These are phyloP conservation scores for Sanguinoderma infundibulare DNA, from an alignment of 1,284 basidiomycete genomes.

Conservation along the genomic window DNA sequence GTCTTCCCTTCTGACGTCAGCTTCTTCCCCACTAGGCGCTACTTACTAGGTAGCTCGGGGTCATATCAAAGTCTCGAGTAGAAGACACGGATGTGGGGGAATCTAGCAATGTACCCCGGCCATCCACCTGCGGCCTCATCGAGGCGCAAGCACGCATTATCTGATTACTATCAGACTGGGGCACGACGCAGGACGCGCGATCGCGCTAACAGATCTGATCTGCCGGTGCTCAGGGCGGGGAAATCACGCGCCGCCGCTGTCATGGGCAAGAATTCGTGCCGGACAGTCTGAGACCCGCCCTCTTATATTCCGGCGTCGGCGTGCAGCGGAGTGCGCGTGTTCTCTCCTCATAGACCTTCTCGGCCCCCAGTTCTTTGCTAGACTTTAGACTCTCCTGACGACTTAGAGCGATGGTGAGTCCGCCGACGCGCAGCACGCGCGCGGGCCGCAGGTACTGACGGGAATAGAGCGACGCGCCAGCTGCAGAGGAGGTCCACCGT, in stretches of 20 bases:
- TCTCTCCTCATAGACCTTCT: constrained; percentile 1
- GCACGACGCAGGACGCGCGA: not conserved
- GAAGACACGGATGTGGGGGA: not conserved
- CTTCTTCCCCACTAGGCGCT: no score
- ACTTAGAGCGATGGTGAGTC: constrained; percentile 30
- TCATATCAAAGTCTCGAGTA: no score
- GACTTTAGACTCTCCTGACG: not conserved
- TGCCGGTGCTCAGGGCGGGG: no score
- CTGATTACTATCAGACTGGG: not conserved
- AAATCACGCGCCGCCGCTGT: constrained; percentile 10
- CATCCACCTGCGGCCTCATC: no score
- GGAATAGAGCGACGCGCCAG: constrained; percentile 30
- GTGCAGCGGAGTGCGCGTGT: no score
- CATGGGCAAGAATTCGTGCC: not conserved
- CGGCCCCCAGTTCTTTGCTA: not conserved
- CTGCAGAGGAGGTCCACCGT: constrained; percentile 31
- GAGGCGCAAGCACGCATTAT: not conserved
- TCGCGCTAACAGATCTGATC: constrained; percentile 9
- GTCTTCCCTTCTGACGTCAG: no score
- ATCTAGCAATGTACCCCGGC: no score
- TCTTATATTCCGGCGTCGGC: constrained; percentile 6
- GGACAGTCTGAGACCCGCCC: not conserved
- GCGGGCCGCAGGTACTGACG: not conserved
- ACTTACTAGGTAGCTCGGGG: no score
- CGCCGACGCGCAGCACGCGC: not conserved